Evolutionary conservation across 768 basidiomycete genomes (phyloP), one percentile per base, ranked within the genome.

Genomic region (Lactarius evosmus): DNA sequence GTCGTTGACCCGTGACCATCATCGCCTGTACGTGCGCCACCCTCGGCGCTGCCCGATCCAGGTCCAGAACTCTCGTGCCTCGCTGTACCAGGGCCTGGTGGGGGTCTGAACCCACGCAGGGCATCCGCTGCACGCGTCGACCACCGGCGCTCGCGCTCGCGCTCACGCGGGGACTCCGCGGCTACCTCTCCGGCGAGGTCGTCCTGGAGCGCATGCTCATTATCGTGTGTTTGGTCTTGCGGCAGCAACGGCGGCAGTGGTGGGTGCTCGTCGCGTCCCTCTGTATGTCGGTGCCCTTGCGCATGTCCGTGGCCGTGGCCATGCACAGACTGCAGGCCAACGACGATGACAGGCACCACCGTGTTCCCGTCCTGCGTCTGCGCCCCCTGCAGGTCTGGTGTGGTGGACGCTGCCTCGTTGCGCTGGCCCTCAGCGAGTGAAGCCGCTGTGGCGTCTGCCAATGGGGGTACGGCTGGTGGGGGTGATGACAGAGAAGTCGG

Each of bases 341-440:
- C 90, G 60, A 93, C 85, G 65, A 93, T 91, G 65, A 93, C 89
- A 22, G 91, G 91, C 16, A 92, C 84, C 38, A 92, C 87, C 25
- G 84, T 63, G 66, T 72, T 72, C 52, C 61, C 60, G 41, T 69
- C 65, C 6, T 57, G 49, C 4, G 65, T 36, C 7, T 60, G 36
- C 36, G 67, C 17, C 33, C 69, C 44, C 25, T 53, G 66, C 66
- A 52, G 19, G 30, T 60, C 61, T 7, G 40, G 65, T 49, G 33
- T 27, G 17, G 50, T 22, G 25, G 41, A n/a, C 33, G 40, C 1
- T 17, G 38, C 40, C 16, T 51, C 30, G 7, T 17, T 58, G 44
- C 22, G 58, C 59, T 66, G 54, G 66, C 63, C 65, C 63, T 68
- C 65, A 64, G 56, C n/a, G 63, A 12, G 66, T 56, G 59, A 60